Evolutionary conservation across 805 yeast species (phyloP), one percentile per base, ranked within the genome.

Genomic region (Pichia phayaonensis): DNA sequence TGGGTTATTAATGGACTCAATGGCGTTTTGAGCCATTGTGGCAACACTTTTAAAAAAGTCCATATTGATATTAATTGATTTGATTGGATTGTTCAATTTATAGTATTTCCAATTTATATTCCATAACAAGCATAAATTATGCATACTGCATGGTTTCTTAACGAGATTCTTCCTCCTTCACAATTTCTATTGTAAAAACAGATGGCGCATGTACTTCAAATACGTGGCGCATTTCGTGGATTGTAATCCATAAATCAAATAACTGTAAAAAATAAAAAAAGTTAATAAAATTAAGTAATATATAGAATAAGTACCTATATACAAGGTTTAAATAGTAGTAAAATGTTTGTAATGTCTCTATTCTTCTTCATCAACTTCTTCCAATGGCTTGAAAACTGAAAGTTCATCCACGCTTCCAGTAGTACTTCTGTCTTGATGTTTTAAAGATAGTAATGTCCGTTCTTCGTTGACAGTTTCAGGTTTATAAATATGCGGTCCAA

Each of bases 41-140:
- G 72, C 68, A 42, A 78, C 66, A 46, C 69, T 69, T 51, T 74
- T 80, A 53, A 78, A 72, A 59, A 78, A 74, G 41, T 80, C 74
- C 83, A 78, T 77, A 13, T 47, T 31, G 18, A 26, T 13, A 16
- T 40, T 20, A 7, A 4, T 7, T 23, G 6, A 40, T 40, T 24
- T 2, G 3, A n/a, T 13, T 29, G n/a, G 13, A 8, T 13, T 29
- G 34, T 12, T n/a, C 13, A 13, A 13, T 12, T 29, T 29, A 29
- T 29, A 4, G 4, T 29, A 12, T 7, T 15, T 13, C 4, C 34
- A 29, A 29, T 7, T 18, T 36, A 10, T 5, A 18, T 36, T 36
- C 21, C 8, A 4, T 34, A 8, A 20, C 11, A 16, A 8, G n/a
- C n/a, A 11, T 34, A 16, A 34, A 16, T n/a, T 34, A 7, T 4